Conservation (phyloP, 2,329 filamentous ascomycete species). For the Penicillium sp. region DNA sequence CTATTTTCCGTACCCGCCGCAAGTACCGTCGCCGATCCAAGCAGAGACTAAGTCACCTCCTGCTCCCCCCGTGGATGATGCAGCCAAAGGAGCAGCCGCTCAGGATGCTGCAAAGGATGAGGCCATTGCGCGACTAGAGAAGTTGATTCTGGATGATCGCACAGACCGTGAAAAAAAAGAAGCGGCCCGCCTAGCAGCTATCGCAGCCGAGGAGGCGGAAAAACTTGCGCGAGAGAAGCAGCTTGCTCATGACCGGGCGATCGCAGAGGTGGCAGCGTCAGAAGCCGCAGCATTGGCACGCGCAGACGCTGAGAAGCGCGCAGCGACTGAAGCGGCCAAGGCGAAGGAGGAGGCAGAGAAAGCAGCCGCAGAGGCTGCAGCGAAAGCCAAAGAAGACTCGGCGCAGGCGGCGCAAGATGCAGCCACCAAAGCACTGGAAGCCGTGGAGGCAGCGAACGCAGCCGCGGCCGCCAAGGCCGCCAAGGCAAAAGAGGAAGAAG, state of each 20-base stretch:
- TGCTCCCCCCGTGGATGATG: constrained; percentile 6
- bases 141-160: constrained; percentile 53
- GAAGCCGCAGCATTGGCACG: constrained; percentile 50
- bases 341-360: constrained; percentile 47
- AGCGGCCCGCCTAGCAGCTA: constrained; percentile 41
- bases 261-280: constrained; percentile 44
- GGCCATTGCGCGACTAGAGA: constrained; percentile 62
- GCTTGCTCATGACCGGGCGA: constrained; percentile 42
- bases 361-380: constrained; percentile 39
- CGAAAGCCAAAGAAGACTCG: constrained; percentile 35
- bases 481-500: constrained; percentile 33
- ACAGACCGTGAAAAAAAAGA: constrained; percentile 43
- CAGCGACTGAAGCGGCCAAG: constrained; percentile 50
- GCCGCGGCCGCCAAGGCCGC: constrained; percentile 32
- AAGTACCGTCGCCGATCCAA: constrained; percentile 34
- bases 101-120: constrained; percentile 42
- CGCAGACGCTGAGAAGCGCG: constrained; percentile 47
- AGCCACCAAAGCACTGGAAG: constrained; percentile 36
- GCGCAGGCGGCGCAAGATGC: constrained; percentile 41
- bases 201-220: constrained; percentile 54
- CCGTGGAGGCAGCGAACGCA: constrained; percentile 32
- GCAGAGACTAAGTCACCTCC: constrained; percentile 29
- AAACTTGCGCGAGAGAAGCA: constrained; percentile 35
- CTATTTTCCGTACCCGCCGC: constrained; percentile 40
- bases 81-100: neutral